A percentile compares a stretch with the other conserved stretches of the same genome.
Conservation (phyloP, 2,329 filamentous ascomycete species). For the Ophiostoma tasmaniense region DNA sequence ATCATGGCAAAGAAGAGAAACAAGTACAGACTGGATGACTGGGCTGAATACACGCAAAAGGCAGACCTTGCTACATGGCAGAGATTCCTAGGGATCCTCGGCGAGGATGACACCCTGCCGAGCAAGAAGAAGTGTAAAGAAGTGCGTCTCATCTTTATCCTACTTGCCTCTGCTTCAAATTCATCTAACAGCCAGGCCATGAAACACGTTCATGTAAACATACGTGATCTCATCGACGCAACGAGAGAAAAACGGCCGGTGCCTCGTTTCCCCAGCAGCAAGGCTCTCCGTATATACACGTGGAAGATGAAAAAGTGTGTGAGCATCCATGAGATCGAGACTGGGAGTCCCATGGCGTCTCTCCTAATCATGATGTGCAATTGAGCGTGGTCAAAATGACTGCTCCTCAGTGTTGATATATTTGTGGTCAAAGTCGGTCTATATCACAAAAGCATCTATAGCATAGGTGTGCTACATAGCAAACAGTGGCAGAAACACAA, state of each 20-base stretch:
- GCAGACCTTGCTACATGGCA: constrained; percentile 36
- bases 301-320: not conserved
- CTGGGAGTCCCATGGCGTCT: not conserved
- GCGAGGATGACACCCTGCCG: constrained; percentile 28
- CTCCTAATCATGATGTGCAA: not conserved
- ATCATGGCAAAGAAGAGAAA: constrained; percentile 1
- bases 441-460: constrained; percentile 12
- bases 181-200: not conserved
- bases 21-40: constrained; percentile 14
- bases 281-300: not conserved
- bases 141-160: not conserved
- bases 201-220: not conserved
- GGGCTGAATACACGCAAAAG: constrained; percentile 28
- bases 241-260: not conserved
- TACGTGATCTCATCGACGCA: not conserved
- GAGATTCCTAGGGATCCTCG: constrained; percentile 37
- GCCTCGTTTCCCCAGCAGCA: not conserved
- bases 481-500: no score
- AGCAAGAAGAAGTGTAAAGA: constrained; percentile 37
- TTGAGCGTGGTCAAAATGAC: constrained; percentile 1
- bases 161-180: not conserved
- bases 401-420: no score
- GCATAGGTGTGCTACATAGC: constrained; percentile 29
- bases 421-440: not conserved
- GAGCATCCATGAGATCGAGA: not conserved